Evolutionary conservation across 2,329 filamentous ascomycete genomes (phyloP), one percentile per base, ranked within the genome.

Genomic region (Stagonosporopsis tanaceti): DNA sequence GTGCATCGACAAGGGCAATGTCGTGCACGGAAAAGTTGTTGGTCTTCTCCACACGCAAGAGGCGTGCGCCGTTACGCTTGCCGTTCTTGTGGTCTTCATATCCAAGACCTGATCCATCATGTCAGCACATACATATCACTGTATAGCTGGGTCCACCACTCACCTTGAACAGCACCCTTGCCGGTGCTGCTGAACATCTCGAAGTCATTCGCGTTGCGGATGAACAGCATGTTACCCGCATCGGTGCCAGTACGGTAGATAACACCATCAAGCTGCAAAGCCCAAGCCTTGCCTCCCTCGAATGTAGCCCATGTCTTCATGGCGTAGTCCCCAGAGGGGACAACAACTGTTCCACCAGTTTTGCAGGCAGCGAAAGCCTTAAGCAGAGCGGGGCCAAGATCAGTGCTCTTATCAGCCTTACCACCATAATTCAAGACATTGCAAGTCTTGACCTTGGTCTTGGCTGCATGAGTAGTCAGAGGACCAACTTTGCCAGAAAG

Each of bases 181-280:
- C 80, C 81, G 4, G 78, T 84, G 39, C 78, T 80, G 39, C 81
- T 84, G 69, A 83, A 84, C 54, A 85, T 61, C 64, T 85, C 83
- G 50, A 85, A 84, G 63, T 85, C 82, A 50, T 71, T 76, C 8
- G 77, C 76, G 58, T 82, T 78, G 59, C 81, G 75, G 50, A 85
- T 77, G 58, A 80, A 77, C 60, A 85, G 79, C 83, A 85, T 85
- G 60, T 85, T 84, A 2, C 82, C 82, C 6, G 69, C 78, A 6
- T 67, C 78, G 6, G 77, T 80, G 6, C 82, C 81, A n/a, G 78
- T 82, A 1, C 83, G 79, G 64, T 81, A 81, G 57, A 86, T 82
- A 27, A 76, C 77, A 20, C 83, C 83, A 65, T 85, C 83, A 37
- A 85, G 74, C 61, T 84, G 81, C 15, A 85, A 69, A 2, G 81